Conservation (phyloP, 805 yeast genomes). For the Yarrowia deformans region DNA sequence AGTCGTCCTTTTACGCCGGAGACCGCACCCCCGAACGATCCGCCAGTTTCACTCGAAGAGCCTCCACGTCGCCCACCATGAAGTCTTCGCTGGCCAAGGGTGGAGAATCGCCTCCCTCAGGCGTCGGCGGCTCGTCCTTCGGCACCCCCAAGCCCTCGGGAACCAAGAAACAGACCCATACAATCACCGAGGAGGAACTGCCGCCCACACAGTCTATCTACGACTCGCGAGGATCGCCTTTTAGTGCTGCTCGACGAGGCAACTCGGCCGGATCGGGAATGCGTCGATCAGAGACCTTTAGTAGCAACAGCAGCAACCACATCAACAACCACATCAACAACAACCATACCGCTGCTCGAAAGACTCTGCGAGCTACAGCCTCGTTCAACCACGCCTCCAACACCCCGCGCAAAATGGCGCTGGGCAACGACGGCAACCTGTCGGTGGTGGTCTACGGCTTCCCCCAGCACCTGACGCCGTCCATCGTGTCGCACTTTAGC, state of each 20-base stretch:
- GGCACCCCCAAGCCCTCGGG: constrained; percentile 46
- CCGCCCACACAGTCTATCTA: constrained; percentile 45
- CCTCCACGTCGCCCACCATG: constrained; percentile 22
- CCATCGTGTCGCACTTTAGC: constrained; percentile 73
- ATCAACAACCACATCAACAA: neutral
- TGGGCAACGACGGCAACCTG: constrained; percentile 53
- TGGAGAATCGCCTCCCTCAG: constrained; percentile 22
- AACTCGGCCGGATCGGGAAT: neutral
- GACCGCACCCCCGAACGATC: constrained; percentile 30
- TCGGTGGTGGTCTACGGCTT: constrained; percentile 90
- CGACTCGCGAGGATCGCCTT: constrained; percentile 43
- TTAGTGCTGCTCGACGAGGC: constrained; percentile 21
- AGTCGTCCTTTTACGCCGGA: constrained; percentile 39
- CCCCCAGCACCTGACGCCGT: constrained; percentile 74
- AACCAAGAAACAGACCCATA: constrained; percentile 41
- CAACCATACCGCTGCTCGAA: constrained; percentile 3
- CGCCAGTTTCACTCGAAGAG: constrained; percentile 18
- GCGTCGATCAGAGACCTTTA: constrained; percentile 27
- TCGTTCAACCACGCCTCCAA: constrained; percentile 23
- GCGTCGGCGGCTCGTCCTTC: constrained; percentile 43
- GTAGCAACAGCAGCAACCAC: constrained; percentile 1
- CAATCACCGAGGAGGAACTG: constrained; percentile 43
- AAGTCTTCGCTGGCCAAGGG: constrained; percentile 24
- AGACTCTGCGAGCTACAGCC: constrained; percentile 24
- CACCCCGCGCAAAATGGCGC: constrained; percentile 20